Base-by-base conservation (phyloP, 305 asterid species). In the Rubia balearica region DNA sequence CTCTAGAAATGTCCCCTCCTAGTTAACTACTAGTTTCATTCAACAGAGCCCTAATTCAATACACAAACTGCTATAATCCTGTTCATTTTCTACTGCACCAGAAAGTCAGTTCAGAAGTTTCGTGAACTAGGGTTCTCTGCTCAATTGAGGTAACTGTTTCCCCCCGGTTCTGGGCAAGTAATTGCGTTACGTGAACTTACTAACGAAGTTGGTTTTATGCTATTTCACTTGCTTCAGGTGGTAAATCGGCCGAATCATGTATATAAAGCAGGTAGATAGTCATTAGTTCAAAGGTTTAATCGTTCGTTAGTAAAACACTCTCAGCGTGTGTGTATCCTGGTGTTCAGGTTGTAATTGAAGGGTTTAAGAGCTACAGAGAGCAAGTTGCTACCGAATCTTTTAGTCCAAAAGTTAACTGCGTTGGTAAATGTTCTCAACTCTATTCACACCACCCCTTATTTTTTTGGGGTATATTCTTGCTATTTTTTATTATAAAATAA, bases 311-410 rank as follows among this genome's bases (percentile, higher is more conserved):
- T 73, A 24, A 19, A n/a, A 46, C 9, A 7, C 14, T 40, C 33
- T 61, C 16, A 27, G 64, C 27, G 48, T 67, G 36, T 33, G 36
- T 19, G 42, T 38, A 6, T 42, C 69, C 68, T 72, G 13, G 72
- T 59, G 68, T 70, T 27, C 70, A 94, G 98, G 85, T 94, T 72
- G 85, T 94, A 24, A 91, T 94, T 70, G 99, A 91, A 91, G 98
- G 99, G 74, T 91, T 88, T 72, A 94, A 91, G 96, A 94, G 99
- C 80, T 91, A 94, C 83, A 79, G 84, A 79, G 98, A 91, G 74
- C 99, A 94, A 83, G 70, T 91, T 78, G 90, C 93, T n/a, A 84
- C 99, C 40, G 98, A 94, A 79, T 81, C 83, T 38, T 94, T 94
- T 80, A 89, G 98, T 81, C 81, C 96, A 22, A 91, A 89, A 94